These are phyloP conservation scores for Boletales sp. DNA, from an alignment of 768 basidiomycete species.

Conservation along the genomic window DNA sequence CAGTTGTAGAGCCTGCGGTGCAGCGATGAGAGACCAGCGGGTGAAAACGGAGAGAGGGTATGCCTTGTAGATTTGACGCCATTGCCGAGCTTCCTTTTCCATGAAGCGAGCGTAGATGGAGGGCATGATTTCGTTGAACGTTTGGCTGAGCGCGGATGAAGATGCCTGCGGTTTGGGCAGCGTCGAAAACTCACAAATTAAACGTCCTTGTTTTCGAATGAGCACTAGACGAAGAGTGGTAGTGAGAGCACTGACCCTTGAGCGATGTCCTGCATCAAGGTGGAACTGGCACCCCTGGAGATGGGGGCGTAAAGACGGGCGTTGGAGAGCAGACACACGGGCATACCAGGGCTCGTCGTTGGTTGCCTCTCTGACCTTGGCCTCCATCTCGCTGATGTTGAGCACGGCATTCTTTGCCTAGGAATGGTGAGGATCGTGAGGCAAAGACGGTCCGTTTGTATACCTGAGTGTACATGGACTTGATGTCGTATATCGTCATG, in stretches of 20 bases:
- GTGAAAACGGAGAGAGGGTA: background rate
- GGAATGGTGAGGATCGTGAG: slow-evolving; percentile 4
- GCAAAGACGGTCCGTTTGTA: slow-evolving; percentile 2
- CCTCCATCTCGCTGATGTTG: slow-evolving; percentile 96
- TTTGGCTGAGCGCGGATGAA: slow-evolving; percentile 56
- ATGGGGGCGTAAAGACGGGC: slow-evolving; percentile 1
- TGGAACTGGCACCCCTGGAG: slow-evolving; percentile 92
- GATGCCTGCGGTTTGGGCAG: background rate
- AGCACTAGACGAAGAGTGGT: slow-evolving; percentile 6
- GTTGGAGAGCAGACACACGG: background rate
- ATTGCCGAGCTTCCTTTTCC: slow-evolving; percentile 97
- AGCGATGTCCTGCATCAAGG: slow-evolving; percentile 97
- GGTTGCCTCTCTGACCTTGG: slow-evolving; percentile 93
- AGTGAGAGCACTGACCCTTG: slow-evolving; percentile 65
- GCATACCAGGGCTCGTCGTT: slow-evolving; percentile 96
- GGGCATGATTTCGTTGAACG: slow-evolving; percentile 99
- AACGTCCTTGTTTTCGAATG: slow-evolving; percentile 68
- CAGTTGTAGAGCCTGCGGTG: slow-evolving; percentile 75
- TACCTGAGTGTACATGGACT: slow-evolving; percentile 92
- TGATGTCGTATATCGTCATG: slow-evolving; percentile 90
- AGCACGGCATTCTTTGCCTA: slow-evolving; percentile 96
- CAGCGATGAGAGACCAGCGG: background rate
- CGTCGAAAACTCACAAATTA: slow-evolving; percentile 69
- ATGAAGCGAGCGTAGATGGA: slow-evolving; percentile 92
- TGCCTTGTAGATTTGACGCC: slow-evolving; percentile 99